Evolutionary conservation across 805 yeast species (phyloP).

Genomic region (Kregervanrija delftensis): DNA sequence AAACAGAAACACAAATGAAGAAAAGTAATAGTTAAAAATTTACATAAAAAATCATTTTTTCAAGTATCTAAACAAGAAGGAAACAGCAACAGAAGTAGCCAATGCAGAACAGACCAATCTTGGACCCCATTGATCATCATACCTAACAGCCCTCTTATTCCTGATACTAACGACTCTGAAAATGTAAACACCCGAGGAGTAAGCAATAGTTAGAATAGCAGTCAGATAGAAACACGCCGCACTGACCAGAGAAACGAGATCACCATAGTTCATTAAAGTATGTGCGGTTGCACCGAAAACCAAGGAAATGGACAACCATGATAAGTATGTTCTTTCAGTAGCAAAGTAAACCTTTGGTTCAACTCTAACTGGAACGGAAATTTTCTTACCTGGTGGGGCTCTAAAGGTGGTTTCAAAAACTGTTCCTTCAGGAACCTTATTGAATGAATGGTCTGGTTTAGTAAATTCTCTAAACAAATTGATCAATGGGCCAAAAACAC

Average conservation of each 20-base stretch:
- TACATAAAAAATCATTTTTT: conserved; percentile 17
- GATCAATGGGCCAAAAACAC: conserved; percentile 12
- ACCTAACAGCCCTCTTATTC: conserved; percentile 71
- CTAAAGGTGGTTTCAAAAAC: conserved; percentile 48
- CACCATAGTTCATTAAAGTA: conserved; percentile 79
- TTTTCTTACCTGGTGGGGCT: conserved; percentile 85
- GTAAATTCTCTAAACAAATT: conserved; percentile 12
- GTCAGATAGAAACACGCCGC: conserved; percentile 81
- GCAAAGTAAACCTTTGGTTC: conserved; percentile 99
- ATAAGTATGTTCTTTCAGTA: conserved; percentile 87
- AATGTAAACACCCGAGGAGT: conserved; percentile 67
- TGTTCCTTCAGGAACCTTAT: conserved; percentile 60
- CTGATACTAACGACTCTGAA: conserved; percentile 82
- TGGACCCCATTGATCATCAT: conserved; percentile 87
- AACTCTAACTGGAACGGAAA: conserved; percentile 90
- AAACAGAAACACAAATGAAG: too few species aligned
- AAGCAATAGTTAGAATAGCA: conserved; percentile 64
- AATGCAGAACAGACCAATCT: conserved; percentile 70
- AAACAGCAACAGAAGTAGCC: conserved; percentile 58
- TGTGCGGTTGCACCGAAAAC: conserved; percentile 85
- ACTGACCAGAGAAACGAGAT: conserved; percentile 65
- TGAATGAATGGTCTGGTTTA: conserved; percentile 40
- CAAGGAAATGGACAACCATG: conserved; percentile 91
- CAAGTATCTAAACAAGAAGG: conserved; percentile 47
- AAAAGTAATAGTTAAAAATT: not conserved